These are phyloP conservation scores for Russula sp. DNA, from an alignment of 768 basidiomycete genomes.

Conservation along the genomic window DNA sequence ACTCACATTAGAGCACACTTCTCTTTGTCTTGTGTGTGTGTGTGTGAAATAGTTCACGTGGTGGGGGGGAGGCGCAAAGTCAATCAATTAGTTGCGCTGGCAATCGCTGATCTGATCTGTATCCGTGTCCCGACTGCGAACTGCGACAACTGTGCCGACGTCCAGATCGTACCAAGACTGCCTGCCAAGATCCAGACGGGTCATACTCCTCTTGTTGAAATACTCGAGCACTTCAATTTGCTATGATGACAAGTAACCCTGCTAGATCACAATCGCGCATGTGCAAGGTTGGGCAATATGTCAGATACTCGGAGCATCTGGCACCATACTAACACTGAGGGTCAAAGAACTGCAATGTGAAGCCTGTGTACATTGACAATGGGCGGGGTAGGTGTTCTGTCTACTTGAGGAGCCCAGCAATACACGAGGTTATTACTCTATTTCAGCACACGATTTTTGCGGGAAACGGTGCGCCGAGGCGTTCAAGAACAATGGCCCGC, in stretches of 20 bases:
- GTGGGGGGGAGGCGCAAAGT: not conserved
- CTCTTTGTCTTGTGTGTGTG: not conserved
- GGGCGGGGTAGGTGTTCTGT: slow-evolving; percentile 16
- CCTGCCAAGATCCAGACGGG: slow-evolving; percentile 24
- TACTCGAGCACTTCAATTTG: slow-evolving; percentile 11
- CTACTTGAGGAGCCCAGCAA: not conserved
- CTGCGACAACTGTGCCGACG: slow-evolving; percentile 14
- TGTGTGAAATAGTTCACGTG: slow-evolving; percentile 6
- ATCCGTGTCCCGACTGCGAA: slow-evolving; percentile 16
- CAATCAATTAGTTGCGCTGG: too few relatives aligned
- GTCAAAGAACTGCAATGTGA: slow-evolving; percentile 16
- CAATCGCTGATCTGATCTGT: not conserved
- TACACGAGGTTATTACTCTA: not conserved
- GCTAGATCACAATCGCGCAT: not conserved
- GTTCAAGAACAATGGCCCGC: not conserved
- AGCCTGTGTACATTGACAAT: slow-evolving; percentile 23
- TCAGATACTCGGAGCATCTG: too few relatives aligned
- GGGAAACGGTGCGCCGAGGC: slow-evolving; percentile 20
- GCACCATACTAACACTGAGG: not conserved
- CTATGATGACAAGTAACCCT: slow-evolving; percentile 10
- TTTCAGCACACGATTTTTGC: slow-evolving; percentile 21
- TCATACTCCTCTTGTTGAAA: slow-evolving; percentile 23
- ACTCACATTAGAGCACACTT: not conserved
- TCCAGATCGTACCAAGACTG: slow-evolving; percentile 16
- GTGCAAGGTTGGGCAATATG: slow-evolving; percentile 20